Percentiles rank a stretch among this genome's conserved stretches.
phyloP scores from a whole-genome alignment of 352 stramenopile species.

The Pythium sp. region DNA sequence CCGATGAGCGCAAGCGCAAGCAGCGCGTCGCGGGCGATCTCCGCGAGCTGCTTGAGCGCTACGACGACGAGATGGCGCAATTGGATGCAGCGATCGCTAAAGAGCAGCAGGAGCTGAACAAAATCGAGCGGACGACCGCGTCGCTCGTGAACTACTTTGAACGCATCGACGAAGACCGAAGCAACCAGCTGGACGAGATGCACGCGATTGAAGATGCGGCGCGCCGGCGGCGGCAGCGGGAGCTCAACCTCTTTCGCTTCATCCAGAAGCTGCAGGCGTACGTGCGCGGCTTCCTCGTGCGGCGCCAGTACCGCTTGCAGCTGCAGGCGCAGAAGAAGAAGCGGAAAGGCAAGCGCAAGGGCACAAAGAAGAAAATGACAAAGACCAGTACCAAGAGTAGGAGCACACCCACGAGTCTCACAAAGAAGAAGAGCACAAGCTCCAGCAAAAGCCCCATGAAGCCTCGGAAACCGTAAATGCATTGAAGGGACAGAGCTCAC shows the following conservation, averaged over 20 bases:
- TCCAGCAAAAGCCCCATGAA: not conserved
- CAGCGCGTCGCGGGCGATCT: slow-evolving; percentile 37
- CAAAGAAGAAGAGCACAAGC: slow-evolving; percentile 1
- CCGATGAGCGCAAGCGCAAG: slow-evolving; percentile 51
- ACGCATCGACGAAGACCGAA: slow-evolving; percentile 54
- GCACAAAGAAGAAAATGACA: slow-evolving; percentile 20
- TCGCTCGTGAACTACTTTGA: slow-evolving; percentile 41
- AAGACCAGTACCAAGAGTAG: slow-evolving; percentile 10
- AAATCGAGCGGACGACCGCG: slow-evolving; percentile 29
- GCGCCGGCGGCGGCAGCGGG: slow-evolving; percentile 26
- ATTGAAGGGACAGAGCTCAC: not conserved
- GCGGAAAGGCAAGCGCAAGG: slow-evolving; percentile 22
- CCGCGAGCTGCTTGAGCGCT: slow-evolving; percentile 40
- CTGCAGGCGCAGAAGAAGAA: slow-evolving; percentile 24
- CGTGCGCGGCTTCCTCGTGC: slow-evolving; percentile 58
- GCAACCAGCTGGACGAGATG: slow-evolving; percentile 49
- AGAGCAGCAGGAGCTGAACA: slow-evolving; percentile 27
- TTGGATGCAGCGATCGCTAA: slow-evolving; percentile 42
- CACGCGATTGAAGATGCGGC: slow-evolving; percentile 31
- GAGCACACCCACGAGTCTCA: slow-evolving; percentile 3
- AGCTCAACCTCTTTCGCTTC: slow-evolving; percentile 50
- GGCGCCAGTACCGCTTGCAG: slow-evolving; percentile 27
- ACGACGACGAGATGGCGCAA: slow-evolving; percentile 46
- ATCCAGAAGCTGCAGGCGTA: slow-evolving; percentile 53
- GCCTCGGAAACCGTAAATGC: not conserved